These are phyloP conservation scores for Blastobotrys muscicola DNA, from an alignment of 805 yeast genomes.

Conservation along the genomic window DNA sequence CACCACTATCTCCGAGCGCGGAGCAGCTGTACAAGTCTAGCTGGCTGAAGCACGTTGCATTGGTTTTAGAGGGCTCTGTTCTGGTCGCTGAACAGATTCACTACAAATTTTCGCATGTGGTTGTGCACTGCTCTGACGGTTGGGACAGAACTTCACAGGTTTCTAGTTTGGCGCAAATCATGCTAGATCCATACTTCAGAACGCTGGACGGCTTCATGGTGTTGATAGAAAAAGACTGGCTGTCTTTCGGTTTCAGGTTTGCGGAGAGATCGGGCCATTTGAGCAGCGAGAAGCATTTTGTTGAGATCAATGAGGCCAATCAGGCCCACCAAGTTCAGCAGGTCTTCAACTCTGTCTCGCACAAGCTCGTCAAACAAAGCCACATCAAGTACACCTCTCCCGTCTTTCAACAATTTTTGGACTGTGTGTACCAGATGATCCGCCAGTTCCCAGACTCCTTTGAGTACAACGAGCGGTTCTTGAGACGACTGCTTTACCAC, in stretches of 20 bases:
- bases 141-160: constrained; percentile 97
- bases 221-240: constrained; percentile 89
- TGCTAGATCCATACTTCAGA: constrained; percentile 83
- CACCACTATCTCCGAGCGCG: constrained; percentile 42
- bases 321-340: constrained; percentile 32
- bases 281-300: constrained; percentile 29
- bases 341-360: constrained; percentile 40
- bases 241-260: constrained; percentile 87
- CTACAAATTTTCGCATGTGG: constrained; percentile 68
- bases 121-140: constrained; percentile 95
- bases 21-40: constrained; percentile 53
- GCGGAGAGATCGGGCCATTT: constrained; percentile 76
- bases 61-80: constrained; percentile 66
- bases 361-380: constrained; percentile 40
- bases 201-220: constrained; percentile 82
- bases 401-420: constrained; percentile 87
- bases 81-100: constrained; percentile 74
- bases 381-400: constrained; percentile 69
- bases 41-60: constrained; percentile 69
- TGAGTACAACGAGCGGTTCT: constrained; percentile 82
- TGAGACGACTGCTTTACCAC: constrained; percentile 79
- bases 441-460: constrained; percentile 63
- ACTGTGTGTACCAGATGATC: constrained; percentile 72
- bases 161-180: constrained; percentile 70
- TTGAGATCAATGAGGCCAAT: constrained; percentile 17